Percentiles rank a stretch among this genome's conserved stretches.
phyloP scores from a whole-genome alignment of 805 yeast genomes.

The Metschnikowia lochheadii region DNA sequence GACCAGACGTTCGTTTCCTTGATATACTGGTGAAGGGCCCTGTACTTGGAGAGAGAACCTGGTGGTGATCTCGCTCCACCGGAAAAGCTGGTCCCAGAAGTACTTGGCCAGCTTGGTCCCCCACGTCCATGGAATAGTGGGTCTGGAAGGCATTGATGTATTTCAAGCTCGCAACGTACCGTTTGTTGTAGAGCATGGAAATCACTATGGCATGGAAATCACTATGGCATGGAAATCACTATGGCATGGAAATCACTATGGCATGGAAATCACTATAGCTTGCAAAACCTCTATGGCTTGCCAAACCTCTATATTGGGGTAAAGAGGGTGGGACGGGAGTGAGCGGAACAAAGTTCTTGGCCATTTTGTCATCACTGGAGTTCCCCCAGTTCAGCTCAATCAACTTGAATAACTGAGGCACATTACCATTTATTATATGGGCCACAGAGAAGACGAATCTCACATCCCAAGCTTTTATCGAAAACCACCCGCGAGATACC shows the following conservation, averaged over 20 bases:
- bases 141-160: constrained; percentile 35
- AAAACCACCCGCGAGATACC: constrained; percentile 10
- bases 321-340: constrained; percentile 14
- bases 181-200: constrained; percentile 29
- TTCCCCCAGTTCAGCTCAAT: constrained; percentile 34
- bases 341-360: constrained; percentile 6
- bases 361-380: constrained; percentile 19
- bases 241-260: no score
- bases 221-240: no score
- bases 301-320: no score
- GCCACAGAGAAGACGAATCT: constrained; percentile 35
- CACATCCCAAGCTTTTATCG: constrained; percentile 21
- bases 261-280: no score
- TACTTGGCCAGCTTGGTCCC: constrained; percentile 15
- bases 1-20: constrained; percentile 15
- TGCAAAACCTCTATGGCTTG: constrained; percentile 20
- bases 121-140: constrained; percentile 23
- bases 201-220: no score
- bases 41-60: constrained; percentile 23
- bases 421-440: constrained; percentile 20
- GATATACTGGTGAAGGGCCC: constrained; percentile 27
- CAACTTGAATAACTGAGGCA: constrained; percentile 21
- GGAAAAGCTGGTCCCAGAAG: constrained; percentile 37
- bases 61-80: constrained; percentile 37
- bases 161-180: constrained; percentile 30